Percentiles rank a stretch among this genome's conserved stretches.
Evolutionary conservation across 768 basidiomycete species (phyloP).

Genomic region (Podaxis rugospora): DNA sequence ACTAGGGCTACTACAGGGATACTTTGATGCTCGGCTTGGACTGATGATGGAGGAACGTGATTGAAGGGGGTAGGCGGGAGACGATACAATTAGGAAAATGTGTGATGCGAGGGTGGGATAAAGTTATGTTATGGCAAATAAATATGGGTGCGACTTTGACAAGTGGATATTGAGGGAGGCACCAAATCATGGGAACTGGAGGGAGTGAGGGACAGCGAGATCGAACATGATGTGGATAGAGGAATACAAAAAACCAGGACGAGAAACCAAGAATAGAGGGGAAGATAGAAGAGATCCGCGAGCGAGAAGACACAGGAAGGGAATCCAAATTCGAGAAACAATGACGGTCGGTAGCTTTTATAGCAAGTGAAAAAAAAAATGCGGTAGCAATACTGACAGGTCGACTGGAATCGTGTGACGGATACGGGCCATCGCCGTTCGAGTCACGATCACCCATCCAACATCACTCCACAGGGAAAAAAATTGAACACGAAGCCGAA

Average conservation of each 20-base stretch:
- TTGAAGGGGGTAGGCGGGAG: background rate
- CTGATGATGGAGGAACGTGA: background rate
- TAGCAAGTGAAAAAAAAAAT: background rate
- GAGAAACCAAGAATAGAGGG: background rate
- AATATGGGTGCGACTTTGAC: constrained; percentile 4
- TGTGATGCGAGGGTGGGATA: constrained; percentile 1
- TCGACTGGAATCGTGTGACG: constrained; percentile 2
- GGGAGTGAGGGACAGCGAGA: background rate
- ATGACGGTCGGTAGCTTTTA: constrained; percentile 1
- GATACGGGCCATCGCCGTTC: background rate
- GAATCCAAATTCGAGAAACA: background rate
- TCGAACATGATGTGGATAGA: background rate
- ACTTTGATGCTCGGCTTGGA: background rate
- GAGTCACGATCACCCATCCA: background rate
- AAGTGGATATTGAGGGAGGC: background rate
- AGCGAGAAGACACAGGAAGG: background rate
- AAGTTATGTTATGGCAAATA: constrained; percentile 9
- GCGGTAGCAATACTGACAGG: background rate
- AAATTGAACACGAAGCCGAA: constrained; percentile 3
- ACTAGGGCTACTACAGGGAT: constrained; percentile 7
- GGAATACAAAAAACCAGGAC: background rate
- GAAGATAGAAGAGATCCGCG: background rate
- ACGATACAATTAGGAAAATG: constrained; percentile 1
- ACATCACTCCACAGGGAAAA: constrained; percentile 6
- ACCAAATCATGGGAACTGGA: background rate